Base-by-base conservation (phyloP, 2,329 filamentous ascomycete species). In the Sphaerostilbella broomeana region DNA sequence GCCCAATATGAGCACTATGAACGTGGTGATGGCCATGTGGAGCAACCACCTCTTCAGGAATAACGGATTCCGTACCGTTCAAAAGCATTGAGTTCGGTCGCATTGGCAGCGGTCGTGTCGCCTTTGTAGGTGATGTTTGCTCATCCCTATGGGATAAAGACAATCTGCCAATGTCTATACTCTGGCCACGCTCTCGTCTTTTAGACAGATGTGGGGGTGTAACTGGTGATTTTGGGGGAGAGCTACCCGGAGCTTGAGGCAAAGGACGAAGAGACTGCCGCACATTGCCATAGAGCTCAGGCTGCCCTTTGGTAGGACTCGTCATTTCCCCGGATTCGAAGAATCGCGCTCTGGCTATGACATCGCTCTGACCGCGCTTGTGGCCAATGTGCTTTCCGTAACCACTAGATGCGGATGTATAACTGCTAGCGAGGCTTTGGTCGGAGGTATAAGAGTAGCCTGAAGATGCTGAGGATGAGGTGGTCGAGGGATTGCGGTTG, bases 181-280 rank as follows among this genome's bases (percentile, higher is more conserved):
- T 86, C 50, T 84, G 70, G 52, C 77, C 79, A 39, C 80, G 75
- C 29, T 72, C 71, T 51, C 74, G 69, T 24, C 64, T 62, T 38
- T 35, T 30, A 17, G 45, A 30, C 22, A 28, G 33, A 39, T 47
- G 47, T 22, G 40, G 48, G 19, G 54, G 51, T 24, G 53, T 46
- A 36, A 56, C 51, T 9, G 68, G 59, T 19, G 70, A 58, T 30
- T 65, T 59, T 11, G 65, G 54, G 12, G 64, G 59, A 6, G 66
- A 51, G 15, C 56, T 51, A 12, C 69, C 74, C 3, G 84, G 81
- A 1, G 75, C 68, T 55, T 85, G 83, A 4, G 81, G 77, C 6
- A 88, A 70, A 17, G 84, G 84, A 34, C 86, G 79, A 44, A 94
- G 68, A 16, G 86, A 88, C 54, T 85, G 83, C 38, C 87, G 81